Conservation (phyloP, 441 rosid genomes). For the Aquilaria agallochum region DNA sequence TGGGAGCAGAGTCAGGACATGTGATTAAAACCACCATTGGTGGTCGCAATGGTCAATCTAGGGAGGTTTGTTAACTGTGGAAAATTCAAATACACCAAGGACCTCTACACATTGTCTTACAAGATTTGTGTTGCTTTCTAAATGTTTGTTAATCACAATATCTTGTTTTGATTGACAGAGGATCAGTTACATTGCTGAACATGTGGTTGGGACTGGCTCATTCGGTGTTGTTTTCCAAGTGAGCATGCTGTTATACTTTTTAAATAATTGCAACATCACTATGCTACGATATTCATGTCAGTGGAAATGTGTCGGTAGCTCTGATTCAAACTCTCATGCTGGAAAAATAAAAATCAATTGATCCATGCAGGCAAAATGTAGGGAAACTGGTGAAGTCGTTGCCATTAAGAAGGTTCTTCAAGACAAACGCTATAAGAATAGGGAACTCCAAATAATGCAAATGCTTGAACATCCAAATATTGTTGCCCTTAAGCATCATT, state of each 20-base stretch:
- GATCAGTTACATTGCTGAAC: constrained; percentile 91
- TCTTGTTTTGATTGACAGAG: constrained; percentile 44
- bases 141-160: constrained; percentile 1
- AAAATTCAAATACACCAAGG: background rate
- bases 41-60: constrained; percentile 86
- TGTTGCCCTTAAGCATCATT: constrained; percentile 83
- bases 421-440: constrained; percentile 96
- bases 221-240: constrained; percentile 95
- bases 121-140: background rate
- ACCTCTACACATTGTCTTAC: too few relatives aligned
- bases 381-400: constrained; percentile 93
- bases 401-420: constrained; percentile 98
- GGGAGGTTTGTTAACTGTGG: constrained; percentile 52
- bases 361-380: constrained; percentile 81
- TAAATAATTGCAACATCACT: too few relatives aligned
- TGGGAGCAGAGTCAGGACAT: constrained; percentile 88
- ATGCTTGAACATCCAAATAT: constrained; percentile 98
- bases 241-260: constrained; percentile 15
- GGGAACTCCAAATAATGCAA: constrained; percentile 97
- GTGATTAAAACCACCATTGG: constrained; percentile 82
- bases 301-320: background rate
- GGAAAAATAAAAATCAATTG: constrained; percentile 13
- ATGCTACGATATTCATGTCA: constrained; percentile 7
- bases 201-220: constrained; percentile 96
- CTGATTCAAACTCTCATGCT: background rate